phyloP scores from a whole-genome alignment of 805 yeast species.

The Ogataea methylovora region DNA sequence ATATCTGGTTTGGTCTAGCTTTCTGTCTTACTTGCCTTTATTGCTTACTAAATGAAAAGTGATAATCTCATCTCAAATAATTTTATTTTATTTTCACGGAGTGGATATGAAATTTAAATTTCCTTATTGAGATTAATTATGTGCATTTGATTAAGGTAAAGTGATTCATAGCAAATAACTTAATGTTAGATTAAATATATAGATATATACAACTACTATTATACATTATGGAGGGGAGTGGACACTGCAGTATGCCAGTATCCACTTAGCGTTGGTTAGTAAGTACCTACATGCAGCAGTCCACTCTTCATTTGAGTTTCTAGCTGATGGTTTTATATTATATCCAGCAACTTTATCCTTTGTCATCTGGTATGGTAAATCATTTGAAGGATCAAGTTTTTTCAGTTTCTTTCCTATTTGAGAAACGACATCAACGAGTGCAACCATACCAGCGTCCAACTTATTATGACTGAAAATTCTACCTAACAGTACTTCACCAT shows the following conservation, averaged over 20 bases:
- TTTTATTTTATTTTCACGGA: too few species aligned
- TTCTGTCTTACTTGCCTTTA: too few species aligned
- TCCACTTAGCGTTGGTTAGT: constrained; percentile 77
- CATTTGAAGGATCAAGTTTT: constrained; percentile 44
- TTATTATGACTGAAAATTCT: constrained; percentile 66
- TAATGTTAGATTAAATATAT: too few species aligned
- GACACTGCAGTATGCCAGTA: constrained; percentile 49
- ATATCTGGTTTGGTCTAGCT: too few species aligned
- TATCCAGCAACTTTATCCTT: constrained; percentile 71
- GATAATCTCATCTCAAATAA: too few species aligned
- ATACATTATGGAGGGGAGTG: not conserved
- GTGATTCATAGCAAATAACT: too few species aligned
- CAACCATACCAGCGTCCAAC: constrained; percentile 76
- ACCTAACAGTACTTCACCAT: constrained; percentile 69
- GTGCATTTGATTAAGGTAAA: too few species aligned
- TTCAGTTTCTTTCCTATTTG: constrained; percentile 41
- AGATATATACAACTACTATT: not conserved
- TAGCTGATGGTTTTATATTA: constrained; percentile 61
- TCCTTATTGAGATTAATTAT: too few species aligned
- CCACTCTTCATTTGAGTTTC: constrained; percentile 71
- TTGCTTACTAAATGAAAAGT: too few species aligned
- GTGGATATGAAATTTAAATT: too few species aligned
- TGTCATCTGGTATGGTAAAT: constrained; percentile 67
- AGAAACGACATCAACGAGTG: constrained; percentile 54
- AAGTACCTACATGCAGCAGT: constrained; percentile 81